A percentile compares a stretch with the other conserved stretches of the same genome.
Evolutionary conservation across 2,329 filamentous ascomycete species (phyloP).

Genomic region (Phialophora chinensis): DNA sequence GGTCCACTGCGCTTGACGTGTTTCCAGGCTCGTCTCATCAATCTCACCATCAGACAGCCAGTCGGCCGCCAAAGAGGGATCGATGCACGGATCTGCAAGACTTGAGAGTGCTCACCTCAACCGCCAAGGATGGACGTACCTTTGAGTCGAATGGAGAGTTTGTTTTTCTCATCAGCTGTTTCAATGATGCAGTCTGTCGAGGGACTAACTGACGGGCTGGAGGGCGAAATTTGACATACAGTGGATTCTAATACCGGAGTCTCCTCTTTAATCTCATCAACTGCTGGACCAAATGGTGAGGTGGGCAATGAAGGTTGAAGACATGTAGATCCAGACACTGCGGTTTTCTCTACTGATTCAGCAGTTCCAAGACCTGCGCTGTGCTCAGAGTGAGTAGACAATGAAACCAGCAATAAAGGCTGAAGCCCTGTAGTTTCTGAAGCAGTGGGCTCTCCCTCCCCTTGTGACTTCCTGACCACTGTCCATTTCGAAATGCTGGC

Average conservation of each 20-base stretch:
- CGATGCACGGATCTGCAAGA: constrained; percentile 6
- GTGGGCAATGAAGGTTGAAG: neutral
- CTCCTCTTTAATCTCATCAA: neutral
- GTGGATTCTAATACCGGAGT: neutral
- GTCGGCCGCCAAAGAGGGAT: neutral
- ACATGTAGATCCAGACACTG: neutral
- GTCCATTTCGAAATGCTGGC: neutral
- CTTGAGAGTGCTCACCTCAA: constrained; percentile 11
- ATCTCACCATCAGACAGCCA: neutral
- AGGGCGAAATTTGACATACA: neutral
- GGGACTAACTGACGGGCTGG: neutral
- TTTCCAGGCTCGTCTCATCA: neutral
- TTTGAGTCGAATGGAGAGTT: neutral
- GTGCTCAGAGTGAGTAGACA: neutral
- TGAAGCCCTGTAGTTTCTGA: neutral
- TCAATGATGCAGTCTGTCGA: neutral
- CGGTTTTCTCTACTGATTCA: neutral
- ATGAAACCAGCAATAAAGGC: neutral
- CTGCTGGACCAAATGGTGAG: neutral
- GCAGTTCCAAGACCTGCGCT: neutral
- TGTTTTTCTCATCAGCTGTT: neutral
- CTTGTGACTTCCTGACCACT: neutral
- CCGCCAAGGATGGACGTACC: neutral
- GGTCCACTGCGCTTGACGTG: neutral
- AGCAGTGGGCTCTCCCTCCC: too few relatives aligned